Evolutionary conservation across 1,284 basidiomycete genomes (phyloP), one percentile per base, ranked within the genome.

Genomic region (Cryptococcus sp.): DNA sequence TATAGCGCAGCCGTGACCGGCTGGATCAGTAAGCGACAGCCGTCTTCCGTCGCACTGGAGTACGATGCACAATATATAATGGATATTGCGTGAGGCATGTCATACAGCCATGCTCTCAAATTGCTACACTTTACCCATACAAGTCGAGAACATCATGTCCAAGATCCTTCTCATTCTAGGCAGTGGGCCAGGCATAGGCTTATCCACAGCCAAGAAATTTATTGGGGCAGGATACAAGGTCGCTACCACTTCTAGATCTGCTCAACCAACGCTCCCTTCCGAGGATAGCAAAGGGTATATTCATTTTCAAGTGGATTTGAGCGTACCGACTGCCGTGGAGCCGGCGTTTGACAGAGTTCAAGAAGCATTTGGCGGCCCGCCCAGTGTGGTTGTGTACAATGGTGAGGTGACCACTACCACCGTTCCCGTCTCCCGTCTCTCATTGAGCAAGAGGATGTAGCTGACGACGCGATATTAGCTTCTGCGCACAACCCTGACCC

Each of bases 311-410:
- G 46, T 39, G 15, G 54, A 55, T 50, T 20, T 55, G 11, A 44
- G 19, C 22, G 47, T 49, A 29, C 46, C 54, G 5, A 34, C 25
- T 17, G 22, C 54, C 20, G 41, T 55, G 17, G 46, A 47, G 20
- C 37, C 45, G 16, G 44, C 48, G 5, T 55, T 49, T 37, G 38
- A 55, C 16, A 23, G 43, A 34, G 46, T 55, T 8, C 19, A 55
- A 25, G 17, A 39, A 25, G 13, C 39, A 10, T 49, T 46, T 39
- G 54, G 54, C 20, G 38, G 40, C 15, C 13, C 46, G 40, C 54
- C 54, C 19, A 38, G 37, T 48, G 54, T 55, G 5, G 54, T 55
- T 19, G 38, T 55, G 11, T 55, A 55, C 19, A 55, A 55, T 45
- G 54, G 54, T 55, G 26, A n/a, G 54, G 19, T 11, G 5, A 13